phyloP scores from a whole-genome alignment of 140 eudicot species.

The Eryngium alpinum region DNA sequence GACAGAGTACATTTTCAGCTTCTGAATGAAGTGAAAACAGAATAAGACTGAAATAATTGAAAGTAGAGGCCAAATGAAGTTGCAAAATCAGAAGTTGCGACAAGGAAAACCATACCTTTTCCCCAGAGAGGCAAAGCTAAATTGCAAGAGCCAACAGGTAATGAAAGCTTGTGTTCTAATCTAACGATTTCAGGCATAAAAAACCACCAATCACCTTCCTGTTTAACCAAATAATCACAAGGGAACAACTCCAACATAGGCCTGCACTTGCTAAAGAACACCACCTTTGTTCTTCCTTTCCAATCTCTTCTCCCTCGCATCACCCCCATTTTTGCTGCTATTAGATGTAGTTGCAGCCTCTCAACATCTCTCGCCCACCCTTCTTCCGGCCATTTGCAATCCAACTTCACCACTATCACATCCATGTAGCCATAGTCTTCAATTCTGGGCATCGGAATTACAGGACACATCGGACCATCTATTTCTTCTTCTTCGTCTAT shows the following conservation, averaged over 20 bases:
- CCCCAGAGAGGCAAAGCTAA: slow-evolving; percentile 83
- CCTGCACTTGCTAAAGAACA: slow-evolving; percentile 65
- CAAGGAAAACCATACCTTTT: slow-evolving; percentile 44
- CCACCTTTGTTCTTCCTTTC: slow-evolving; percentile 50
- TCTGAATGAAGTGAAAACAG: too few relatives aligned
- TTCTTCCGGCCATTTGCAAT: slow-evolving; percentile 45
- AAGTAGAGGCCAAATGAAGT: too few relatives aligned
- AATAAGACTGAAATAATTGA: too few relatives aligned
- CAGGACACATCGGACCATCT: slow-evolving; percentile 67
- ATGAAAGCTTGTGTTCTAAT: slow-evolving; percentile 54
- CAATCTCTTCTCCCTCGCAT: slow-evolving; percentile 54
- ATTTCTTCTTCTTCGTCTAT: slow-evolving; percentile 89
- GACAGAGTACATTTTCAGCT: too few relatives aligned
- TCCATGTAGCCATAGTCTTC: slow-evolving; percentile 46
- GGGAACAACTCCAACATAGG: slow-evolving; percentile 86
- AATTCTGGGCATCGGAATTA: slow-evolving; percentile 65
- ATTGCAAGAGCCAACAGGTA: slow-evolving; percentile 85
- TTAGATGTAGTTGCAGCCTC: slow-evolving; percentile 65
- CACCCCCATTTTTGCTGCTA: slow-evolving; percentile 71
- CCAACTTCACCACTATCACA: slow-evolving; percentile 65
- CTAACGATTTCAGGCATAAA: slow-evolving; percentile 48
- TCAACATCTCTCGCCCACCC: slow-evolving; percentile 80
- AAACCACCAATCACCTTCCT: slow-evolving; percentile 89
- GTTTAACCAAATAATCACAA: slow-evolving; percentile 61
- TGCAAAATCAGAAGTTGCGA: too few relatives aligned